Percentiles rank a stretch among this genome's conserved stretches.
Conservation (phyloP, 768 basidiomycete genomes). For the Tulasnella sp. region DNA sequence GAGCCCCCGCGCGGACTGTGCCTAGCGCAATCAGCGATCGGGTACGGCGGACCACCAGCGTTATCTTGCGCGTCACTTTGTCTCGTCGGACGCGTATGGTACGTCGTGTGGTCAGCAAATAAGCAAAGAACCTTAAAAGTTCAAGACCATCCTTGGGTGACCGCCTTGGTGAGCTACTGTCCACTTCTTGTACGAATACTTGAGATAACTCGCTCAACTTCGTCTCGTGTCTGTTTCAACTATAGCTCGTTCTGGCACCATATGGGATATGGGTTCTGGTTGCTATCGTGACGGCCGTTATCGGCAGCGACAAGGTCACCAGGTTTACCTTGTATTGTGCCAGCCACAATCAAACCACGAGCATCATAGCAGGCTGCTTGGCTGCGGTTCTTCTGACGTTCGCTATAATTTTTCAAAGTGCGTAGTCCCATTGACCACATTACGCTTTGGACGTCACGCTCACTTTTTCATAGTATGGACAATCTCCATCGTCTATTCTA, state of each 20-base stretch:
- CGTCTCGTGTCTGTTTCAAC: not conserved
- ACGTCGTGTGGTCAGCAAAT: slow-evolving; percentile 2
- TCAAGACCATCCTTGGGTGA: not conserved
- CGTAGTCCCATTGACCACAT: not conserved
- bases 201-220: not conserved
- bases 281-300: not conserved
- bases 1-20: not conserved
- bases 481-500: not conserved
- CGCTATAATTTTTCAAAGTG: not conserved
- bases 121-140: not conserved
- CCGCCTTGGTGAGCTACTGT: not conserved
- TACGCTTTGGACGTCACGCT: not conserved
- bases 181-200: not conserved
- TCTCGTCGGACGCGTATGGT: slow-evolving; percentile 8
- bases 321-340: slow-evolving; percentile 7
- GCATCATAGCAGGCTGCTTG: slow-evolving; percentile 5
- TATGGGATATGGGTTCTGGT: slow-evolving; percentile 8
- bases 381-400: not conserved
- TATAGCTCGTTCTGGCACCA: slow-evolving; percentile 5
- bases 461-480: slow-evolving; percentile 4
- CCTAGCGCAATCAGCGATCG: slow-evolving; percentile 6
- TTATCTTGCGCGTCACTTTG: slow-evolving; percentile 1
- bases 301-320: not conserved
- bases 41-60: slow-evolving; percentile 6
- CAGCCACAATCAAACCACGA: not conserved